These are phyloP conservation scores for Coniochaeta hoffmannii DNA, from an alignment of 2,329 filamentous ascomycete species.

Conservation along the genomic window DNA sequence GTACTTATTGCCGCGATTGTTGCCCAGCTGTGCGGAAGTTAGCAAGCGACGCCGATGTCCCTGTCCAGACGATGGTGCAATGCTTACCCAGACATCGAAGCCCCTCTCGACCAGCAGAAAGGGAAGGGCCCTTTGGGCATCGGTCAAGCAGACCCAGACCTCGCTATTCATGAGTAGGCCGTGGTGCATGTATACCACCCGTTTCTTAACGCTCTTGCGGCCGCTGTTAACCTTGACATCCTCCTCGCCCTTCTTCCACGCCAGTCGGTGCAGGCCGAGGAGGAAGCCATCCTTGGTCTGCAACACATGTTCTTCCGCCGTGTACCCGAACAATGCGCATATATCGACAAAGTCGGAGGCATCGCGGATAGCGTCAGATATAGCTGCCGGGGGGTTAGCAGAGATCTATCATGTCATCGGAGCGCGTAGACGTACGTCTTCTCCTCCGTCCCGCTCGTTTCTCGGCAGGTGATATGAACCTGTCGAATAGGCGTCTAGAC, in stretches of 20 bases:
- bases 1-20: conserved; percentile 98
- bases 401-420: neutral
- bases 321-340: conserved; percentile 86
- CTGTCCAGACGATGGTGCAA: neutral
- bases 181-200: conserved; percentile 89
- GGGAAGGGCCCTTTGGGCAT: conserved; percentile 76
- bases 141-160: conserved; percentile 91
- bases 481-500: conserved; percentile 77
- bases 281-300: conserved; percentile 93
- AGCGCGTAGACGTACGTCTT: conserved; percentile 40
- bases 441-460: conserved; percentile 61
- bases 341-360: conserved; percentile 90
- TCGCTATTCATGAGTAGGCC: conserved; percentile 98
- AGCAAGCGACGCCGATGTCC: neutral
- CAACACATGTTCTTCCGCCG: conserved; percentile 91
- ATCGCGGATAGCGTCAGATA: conserved; percentile 72
- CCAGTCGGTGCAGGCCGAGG: conserved; percentile 80
- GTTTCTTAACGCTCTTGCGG: conserved; percentile 62
- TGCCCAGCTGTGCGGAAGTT: conserved; percentile 60
- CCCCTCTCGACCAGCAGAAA: conserved; percentile 85
- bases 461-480: conserved; percentile 62
- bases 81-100: conserved; percentile 84
- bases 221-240: conserved; percentile 69
- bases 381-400: conserved; percentile 32
- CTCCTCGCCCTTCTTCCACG: conserved; percentile 76